Base-by-base conservation (phyloP, 1,139 yeast species). In the Saccharomyces hybrid region DNA sequence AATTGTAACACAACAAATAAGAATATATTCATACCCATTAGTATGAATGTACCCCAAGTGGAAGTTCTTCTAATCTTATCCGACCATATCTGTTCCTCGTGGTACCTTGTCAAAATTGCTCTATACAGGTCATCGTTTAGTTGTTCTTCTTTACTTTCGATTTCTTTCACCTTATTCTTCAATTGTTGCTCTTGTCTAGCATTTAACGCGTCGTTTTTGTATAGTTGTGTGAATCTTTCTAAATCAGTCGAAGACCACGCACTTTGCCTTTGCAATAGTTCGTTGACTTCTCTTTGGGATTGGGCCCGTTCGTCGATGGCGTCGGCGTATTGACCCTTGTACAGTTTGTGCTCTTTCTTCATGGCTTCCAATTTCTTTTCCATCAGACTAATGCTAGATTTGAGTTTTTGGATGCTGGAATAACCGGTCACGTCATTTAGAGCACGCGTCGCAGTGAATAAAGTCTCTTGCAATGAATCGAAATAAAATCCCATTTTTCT, bases 81-180 rank as follows among this genome's bases (percentile, higher is more conserved):
- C 3, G 97, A 88, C 99, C 99, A 95, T 3, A 93, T 84, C 71
- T 95, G 99, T 65, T 95, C 99, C 67, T 95, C 99, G 60, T 93
- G 97, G 65, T 95, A 95, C 61, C 98, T 74, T 1, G 93, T 83
- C 63, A 91, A 76, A 38, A 95, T 93, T 62, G 88, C 84, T 58
- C 84, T 84, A 5, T 91, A 84, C 50, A 91, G 73, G 58, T 79
- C 80, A 49, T 82, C 77, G 61, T 87, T 95, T 6, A 86, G 72
- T 3, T 83, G 82, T 57, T 91, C 97, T 44, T 86, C 88, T 53
- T 69, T 70, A 21, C 69, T 71, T 63, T 95, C 99, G 1, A 84
- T 78, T 11, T 74, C 73, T 44, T 76, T 78, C 53, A 90, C 75
- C 3, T 69, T 66, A 5, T 64, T 64, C 53, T 83, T 82, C 0